Evolutionary conservation across 1,139 yeast genomes (phyloP).

Genomic region (Pichia sp.): DNA sequence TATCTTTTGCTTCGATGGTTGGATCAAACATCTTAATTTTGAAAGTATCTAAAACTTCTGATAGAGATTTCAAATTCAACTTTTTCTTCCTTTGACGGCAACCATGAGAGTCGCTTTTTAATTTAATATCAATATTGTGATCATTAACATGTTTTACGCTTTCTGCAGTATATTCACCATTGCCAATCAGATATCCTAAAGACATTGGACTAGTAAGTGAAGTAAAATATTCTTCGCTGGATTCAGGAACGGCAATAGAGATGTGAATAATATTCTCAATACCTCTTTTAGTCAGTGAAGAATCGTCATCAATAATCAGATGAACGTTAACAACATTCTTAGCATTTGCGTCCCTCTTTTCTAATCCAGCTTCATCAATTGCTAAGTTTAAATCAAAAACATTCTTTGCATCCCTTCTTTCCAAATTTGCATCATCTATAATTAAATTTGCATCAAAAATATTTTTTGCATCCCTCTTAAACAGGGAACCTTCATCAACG

Average conservation of each 20-base stretch:
- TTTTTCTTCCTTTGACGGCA: conserved; percentile 6
- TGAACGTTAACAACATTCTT: conserved; percentile 13
- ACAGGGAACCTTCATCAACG: conserved; percentile 15
- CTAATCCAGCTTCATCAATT: conserved; percentile 12
- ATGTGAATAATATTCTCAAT: conserved; percentile 10
- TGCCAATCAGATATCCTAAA: conserved; percentile 12
- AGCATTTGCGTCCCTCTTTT: conserved; percentile 19
- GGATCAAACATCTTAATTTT: conserved; percentile 17
- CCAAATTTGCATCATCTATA: conserved; percentile 14
- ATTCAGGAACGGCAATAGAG: conserved; percentile 1
- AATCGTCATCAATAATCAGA: conserved; percentile 13
- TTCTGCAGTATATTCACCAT: conserved; percentile 4
- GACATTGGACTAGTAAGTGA: conserved; percentile 6
- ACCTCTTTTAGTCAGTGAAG: conserved; percentile 12
- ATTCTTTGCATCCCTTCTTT: conserved; percentile 22
- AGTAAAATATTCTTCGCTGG: no score
- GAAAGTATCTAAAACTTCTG: conserved; percentile 8
- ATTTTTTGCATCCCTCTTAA: conserved; percentile 23
- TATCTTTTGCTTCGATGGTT: conserved; percentile 8
- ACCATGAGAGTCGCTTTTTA: conserved; percentile 5
- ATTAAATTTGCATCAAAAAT: conserved; percentile 12
- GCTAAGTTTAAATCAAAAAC: conserved; percentile 15
- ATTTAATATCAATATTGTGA: neutral
- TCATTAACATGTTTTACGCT: conserved; percentile 2
- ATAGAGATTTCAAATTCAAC: conserved; percentile 7